These are phyloP conservation scores for Millerozyma acaciae DNA, from an alignment of 805 yeast genomes.

Conservation along the genomic window DNA sequence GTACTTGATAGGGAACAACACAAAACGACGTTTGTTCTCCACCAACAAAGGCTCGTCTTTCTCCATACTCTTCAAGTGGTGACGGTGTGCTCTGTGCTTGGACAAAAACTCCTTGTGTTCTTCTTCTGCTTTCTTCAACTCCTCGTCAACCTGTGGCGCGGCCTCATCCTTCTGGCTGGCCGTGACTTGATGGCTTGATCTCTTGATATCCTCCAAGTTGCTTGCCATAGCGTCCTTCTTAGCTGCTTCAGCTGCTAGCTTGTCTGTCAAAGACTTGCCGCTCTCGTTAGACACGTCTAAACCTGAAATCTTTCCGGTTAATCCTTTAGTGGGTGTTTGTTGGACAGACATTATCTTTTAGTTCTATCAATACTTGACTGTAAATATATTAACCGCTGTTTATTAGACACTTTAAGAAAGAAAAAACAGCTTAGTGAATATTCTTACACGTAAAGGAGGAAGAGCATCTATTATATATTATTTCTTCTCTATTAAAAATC, in stretches of 20 bases:
- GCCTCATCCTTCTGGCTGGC: conserved; percentile 16
- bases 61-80: conserved; percentile 67
- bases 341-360: conserved; percentile 45
- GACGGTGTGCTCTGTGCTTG: conserved; percentile 68
- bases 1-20: conserved; percentile 92
- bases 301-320: conserved; percentile 41
- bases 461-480: conserved; percentile 2
- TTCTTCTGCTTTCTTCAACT: conserved; percentile 23
- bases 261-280: conserved; percentile 39
- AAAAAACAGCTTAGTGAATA: too few species aligned
- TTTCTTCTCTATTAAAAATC: background rate
- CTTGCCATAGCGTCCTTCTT: conserved; percentile 29
- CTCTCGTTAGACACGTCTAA: conserved; percentile 31
- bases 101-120: conserved; percentile 55
- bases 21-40: conserved; percentile 87
- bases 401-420: too few species aligned
- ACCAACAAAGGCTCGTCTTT: conserved; percentile 82
- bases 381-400: too few species aligned
- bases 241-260: conserved; percentile 40
- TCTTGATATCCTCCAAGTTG: conserved; percentile 10
- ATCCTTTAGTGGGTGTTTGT: conserved; percentile 57
- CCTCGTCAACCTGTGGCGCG: conserved; percentile 20
- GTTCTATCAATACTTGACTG: too few species aligned
- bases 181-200: conserved; percentile 16
- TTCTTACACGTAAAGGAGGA: conserved; percentile 1